phyloP scores from a whole-genome alignment of 2,329 filamentous ascomycete species.

The Claviceps sp. region DNA sequence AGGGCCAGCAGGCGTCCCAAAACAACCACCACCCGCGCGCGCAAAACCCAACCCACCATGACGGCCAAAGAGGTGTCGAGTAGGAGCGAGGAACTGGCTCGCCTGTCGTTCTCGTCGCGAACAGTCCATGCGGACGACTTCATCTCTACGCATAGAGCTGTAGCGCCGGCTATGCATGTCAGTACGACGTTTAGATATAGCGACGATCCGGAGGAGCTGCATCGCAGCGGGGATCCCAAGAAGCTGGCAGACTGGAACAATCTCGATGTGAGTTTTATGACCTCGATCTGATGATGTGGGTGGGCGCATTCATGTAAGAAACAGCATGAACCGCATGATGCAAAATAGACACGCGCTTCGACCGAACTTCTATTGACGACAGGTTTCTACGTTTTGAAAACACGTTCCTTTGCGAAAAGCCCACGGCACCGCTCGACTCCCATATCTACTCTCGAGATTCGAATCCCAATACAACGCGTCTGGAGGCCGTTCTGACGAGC shows the following conservation, averaged over 20 bases:
- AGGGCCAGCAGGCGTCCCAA: too few species aligned
- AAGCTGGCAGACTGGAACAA: constrained; percentile 41
- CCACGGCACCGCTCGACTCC: constrained; percentile 39
- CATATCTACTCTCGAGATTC: constrained; percentile 77
- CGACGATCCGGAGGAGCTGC: constrained; percentile 53
- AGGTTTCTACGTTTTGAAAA: too few species aligned
- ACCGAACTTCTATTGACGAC: too few species aligned
- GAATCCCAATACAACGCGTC: constrained; percentile 67
- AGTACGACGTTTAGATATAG: constrained; percentile 84
- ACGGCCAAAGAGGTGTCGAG: background rate
- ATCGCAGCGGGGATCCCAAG: constrained; percentile 11
- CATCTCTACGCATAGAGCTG: constrained; percentile 60
- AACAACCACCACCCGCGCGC: background rate
- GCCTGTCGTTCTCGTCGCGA: constrained; percentile 46
- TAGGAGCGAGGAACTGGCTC: constrained; percentile 7
- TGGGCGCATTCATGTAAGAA: too few species aligned
- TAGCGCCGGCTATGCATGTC: constrained; percentile 80
- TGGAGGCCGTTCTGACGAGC: constrained; percentile 68
- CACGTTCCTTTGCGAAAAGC: constrained; percentile 6
- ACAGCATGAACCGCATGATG: too few species aligned
- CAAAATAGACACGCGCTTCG: too few species aligned
- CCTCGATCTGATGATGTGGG: too few species aligned
- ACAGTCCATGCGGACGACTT: constrained; percentile 74
- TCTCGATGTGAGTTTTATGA: constrained; percentile 35
- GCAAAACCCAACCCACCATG: constrained; percentile 1